A percentile compares a stretch with the other conserved stretches of the same genome.
Evolutionary conservation across 139 green algal species (phyloP).

Genomic region (Zygnema circumcarinatum): DNA sequence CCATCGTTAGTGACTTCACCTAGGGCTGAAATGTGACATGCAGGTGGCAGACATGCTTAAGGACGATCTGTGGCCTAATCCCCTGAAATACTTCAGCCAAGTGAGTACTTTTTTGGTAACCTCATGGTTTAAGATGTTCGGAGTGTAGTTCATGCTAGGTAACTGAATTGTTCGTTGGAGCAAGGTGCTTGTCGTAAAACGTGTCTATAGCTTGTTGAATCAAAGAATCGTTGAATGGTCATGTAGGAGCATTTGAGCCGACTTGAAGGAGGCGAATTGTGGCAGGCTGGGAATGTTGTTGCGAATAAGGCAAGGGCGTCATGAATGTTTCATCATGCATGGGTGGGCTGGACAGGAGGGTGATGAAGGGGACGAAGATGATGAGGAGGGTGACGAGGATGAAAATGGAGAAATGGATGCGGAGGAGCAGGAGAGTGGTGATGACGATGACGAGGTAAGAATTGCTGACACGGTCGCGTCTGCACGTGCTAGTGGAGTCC

Average conservation of each 20-base stretch:
- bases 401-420: slow-evolving; percentile 30
- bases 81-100: slow-evolving; percentile 54
- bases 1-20: too few relatives aligned
- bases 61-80: slow-evolving; percentile 74
- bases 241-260: neutral
- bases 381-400: slow-evolving; percentile 22
- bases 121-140: too few relatives aligned
- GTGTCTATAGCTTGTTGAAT: neutral
- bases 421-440: slow-evolving; percentile 27
- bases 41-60: slow-evolving; percentile 69
- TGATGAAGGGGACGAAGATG: slow-evolving; percentile 27
- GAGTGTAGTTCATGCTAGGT: too few relatives aligned
- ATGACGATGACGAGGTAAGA: neutral
- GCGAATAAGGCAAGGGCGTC: neutral
- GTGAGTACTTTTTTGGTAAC: neutral
- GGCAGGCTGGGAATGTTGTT: neutral
- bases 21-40: too few relatives aligned
- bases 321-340: neutral
- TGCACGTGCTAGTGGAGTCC: neutral
- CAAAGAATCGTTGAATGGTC: neutral
- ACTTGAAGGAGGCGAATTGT: neutral
- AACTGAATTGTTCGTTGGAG: slow-evolving; percentile 5
- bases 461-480: neutral
- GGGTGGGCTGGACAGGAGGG: neutral
- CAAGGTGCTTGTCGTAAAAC: slow-evolving; percentile 1